Percentiles rank a stretch among this genome's conserved stretches.
Evolutionary conservation across 139 green algal species (phyloP).

Genomic region (Micractinium conductrix): DNA sequence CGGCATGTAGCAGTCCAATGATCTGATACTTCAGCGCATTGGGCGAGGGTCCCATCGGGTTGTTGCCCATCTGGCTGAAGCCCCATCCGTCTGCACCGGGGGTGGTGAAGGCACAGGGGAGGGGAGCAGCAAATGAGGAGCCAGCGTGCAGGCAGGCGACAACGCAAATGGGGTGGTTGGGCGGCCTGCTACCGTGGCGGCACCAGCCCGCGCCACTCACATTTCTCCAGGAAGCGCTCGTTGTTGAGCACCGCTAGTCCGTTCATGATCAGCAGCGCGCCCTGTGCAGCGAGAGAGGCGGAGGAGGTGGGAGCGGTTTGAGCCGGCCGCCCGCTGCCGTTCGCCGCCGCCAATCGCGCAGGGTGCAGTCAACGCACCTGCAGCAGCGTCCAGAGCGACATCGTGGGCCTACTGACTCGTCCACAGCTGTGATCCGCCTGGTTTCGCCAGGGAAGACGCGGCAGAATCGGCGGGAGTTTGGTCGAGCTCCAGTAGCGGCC

Average conservation of each 20-base stretch:
- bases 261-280: slow-evolving; percentile 82
- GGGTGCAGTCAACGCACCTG: slow-evolving; percentile 60
- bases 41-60: slow-evolving; percentile 40
- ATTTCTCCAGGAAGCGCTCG: slow-evolving; percentile 88
- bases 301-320: neutral
- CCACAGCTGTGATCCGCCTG: too few species aligned
- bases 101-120: neutral
- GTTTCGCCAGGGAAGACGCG: too few species aligned
- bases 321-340: neutral
- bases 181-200: neutral
- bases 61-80: slow-evolving; percentile 76
- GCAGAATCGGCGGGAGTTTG: too few species aligned
- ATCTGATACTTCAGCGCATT: slow-evolving; percentile 82
- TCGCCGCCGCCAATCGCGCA: neutral
- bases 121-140: too few species aligned
- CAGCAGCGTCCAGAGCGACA: slow-evolving; percentile 87
- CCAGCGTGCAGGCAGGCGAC: neutral
- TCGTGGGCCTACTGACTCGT: too few species aligned
- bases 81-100: slow-evolving; percentile 88
- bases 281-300: slow-evolving; percentile 55
- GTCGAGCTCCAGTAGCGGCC: too few species aligned
- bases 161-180: neutral
- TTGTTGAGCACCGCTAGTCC: slow-evolving; percentile 92
- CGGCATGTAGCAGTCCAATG: slow-evolving; percentile 88
- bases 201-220: slow-evolving; percentile 43